These are phyloP conservation scores for Yarrowia yakushimensis DNA, from an alignment of 805 yeast genomes.

Conservation along the genomic window DNA sequence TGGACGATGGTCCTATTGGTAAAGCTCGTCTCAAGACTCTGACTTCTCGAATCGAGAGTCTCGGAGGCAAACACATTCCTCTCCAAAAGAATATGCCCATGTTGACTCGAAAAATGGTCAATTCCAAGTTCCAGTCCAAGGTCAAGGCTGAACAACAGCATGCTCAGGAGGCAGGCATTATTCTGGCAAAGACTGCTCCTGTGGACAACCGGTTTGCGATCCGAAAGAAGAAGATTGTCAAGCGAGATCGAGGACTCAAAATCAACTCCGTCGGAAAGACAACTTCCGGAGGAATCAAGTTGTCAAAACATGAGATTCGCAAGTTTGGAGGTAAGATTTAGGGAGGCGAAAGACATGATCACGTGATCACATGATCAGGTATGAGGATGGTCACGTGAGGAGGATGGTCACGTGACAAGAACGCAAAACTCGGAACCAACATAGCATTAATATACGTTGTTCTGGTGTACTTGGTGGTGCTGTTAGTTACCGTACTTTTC, in stretches of 20 bases:
- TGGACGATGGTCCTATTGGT: conserved; percentile 41
- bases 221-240: conserved; percentile 43
- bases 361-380: too few species aligned
- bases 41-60: conserved; percentile 36
- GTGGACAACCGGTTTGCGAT: conserved; percentile 23
- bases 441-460: too few species aligned
- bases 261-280: conserved; percentile 71
- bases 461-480: too few species aligned
- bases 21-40: conserved; percentile 40
- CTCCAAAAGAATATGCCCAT: conserved; percentile 78
- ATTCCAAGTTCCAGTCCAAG: conserved; percentile 51
- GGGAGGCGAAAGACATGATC: neutral
- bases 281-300: conserved; percentile 73
- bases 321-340: conserved; percentile 26
- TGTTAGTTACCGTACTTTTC: too few species aligned
- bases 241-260: conserved; percentile 75
- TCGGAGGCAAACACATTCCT: conserved; percentile 35
- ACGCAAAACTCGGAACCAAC: too few species aligned
- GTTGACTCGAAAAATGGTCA: conserved; percentile 81
- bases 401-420: too few species aligned
- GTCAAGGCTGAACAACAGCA: conserved; percentile 59
- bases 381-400: too few species aligned
- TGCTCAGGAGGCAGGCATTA: conserved; percentile 86
- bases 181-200: conserved; percentile 52
- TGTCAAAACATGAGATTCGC: conserved; percentile 65